These are phyloP conservation scores for Pachysandra terminalis DNA, from an alignment of 164 flowering plant species.

Conservation along the genomic window DNA sequence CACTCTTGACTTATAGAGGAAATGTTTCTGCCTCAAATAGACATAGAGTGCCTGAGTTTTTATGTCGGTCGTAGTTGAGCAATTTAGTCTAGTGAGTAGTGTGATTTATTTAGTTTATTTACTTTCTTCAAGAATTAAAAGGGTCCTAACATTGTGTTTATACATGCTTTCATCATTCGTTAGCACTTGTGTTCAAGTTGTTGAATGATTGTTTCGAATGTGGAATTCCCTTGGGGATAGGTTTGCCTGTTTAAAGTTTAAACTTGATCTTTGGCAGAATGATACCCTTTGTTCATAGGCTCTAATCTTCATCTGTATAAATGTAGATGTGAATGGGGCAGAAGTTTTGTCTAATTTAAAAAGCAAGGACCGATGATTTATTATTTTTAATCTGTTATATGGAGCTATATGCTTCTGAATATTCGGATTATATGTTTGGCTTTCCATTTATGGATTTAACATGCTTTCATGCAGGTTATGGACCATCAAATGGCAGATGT, in stretches of 20 bases:
- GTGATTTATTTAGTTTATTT: too few relatives aligned
- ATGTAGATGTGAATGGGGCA: neutral
- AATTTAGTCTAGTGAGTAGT: neutral
- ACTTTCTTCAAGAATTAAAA: neutral
- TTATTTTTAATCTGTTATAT: too few relatives aligned
- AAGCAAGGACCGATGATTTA: neutral
- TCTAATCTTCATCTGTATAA: neutral
- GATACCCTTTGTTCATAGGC: neutral
- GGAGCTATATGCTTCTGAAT: neutral
- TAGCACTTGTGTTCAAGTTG: too few relatives aligned
- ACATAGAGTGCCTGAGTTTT: too few relatives aligned
- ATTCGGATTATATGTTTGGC: neutral
- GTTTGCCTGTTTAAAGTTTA: too few relatives aligned
- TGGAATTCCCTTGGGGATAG: too few relatives aligned
- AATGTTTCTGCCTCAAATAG: too few relatives aligned
- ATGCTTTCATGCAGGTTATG: constrained; percentile 47
- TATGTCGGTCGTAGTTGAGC: neutral
- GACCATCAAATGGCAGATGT: too few relatives aligned
- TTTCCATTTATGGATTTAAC: neutral
- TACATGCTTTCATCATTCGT: neutral
- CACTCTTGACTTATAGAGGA: too few relatives aligned
- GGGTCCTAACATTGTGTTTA: too few relatives aligned
- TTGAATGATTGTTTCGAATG: too few relatives aligned
- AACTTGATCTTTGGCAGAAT: too few relatives aligned
- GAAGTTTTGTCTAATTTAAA: neutral